Percentiles rank a stretch among this genome's conserved stretches.
Evolutionary conservation across 257 asterid genomes (phyloP).

Genomic region (Apocynum venetum): DNA sequence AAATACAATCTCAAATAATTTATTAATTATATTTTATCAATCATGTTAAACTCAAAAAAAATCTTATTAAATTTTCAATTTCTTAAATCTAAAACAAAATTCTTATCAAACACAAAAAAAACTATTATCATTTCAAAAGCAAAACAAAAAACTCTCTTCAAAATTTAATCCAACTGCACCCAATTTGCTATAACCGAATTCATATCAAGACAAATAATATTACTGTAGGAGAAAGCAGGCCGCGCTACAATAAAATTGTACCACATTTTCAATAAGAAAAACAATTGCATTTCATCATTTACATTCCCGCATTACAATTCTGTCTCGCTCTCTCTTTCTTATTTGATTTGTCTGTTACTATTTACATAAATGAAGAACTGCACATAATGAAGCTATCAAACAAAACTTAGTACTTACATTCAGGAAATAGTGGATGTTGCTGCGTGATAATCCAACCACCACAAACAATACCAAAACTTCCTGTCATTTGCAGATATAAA

Average conservation of each 20-base stretch:
- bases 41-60: too few relatives aligned
- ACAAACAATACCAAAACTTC: neutral
- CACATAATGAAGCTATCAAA: neutral
- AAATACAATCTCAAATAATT: too few relatives aligned
- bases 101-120: too few relatives aligned
- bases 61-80: too few relatives aligned
- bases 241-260: neutral
- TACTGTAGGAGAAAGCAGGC: neutral
- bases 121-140: too few relatives aligned
- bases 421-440: neutral
- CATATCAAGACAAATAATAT: neutral
- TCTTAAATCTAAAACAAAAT: too few relatives aligned
- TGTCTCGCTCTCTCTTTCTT: conserved; percentile 7
- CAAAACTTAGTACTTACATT: conserved; percentile 1
- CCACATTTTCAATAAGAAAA: neutral
- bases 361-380: conserved; percentile 16
- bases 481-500: conserved; percentile 8
- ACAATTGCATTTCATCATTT: conserved; percentile 16
- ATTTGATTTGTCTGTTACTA: neutral
- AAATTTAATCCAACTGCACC: too few relatives aligned
- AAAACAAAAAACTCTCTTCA: too few relatives aligned
- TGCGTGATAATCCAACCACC: conserved; percentile 1
- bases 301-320: conserved; percentile 13
- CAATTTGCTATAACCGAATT: too few relatives aligned
- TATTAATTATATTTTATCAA: too few relatives aligned